These are phyloP conservation scores for Cnidoscolus chayamansa DNA, from an alignment of 441 rosid genomes.

Conservation along the genomic window DNA sequence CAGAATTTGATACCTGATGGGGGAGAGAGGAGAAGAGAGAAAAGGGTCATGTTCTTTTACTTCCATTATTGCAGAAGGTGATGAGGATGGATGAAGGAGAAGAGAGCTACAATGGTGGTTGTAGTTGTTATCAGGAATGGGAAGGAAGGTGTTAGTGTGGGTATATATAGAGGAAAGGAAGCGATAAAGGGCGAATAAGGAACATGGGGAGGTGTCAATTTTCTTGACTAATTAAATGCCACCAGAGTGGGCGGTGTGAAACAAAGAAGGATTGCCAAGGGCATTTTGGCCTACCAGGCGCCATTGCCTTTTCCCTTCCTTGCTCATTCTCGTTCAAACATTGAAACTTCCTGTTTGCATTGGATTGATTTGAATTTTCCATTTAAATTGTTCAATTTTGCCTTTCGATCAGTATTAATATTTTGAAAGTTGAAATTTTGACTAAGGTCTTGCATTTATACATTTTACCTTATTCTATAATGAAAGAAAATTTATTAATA, in stretches of 20 bases:
- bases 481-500: too few relatives aligned
- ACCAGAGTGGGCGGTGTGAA: slow-evolving; percentile 9
- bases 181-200: background rate
- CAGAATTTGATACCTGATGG: background rate
- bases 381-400: too few relatives aligned
- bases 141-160: background rate
- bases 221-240: background rate
- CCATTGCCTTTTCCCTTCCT: background rate
- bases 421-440: too few relatives aligned
- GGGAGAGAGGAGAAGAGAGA: slow-evolving; percentile 15
- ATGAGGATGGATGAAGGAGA: background rate
- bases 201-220: background rate
- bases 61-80: slow-evolving; percentile 6
- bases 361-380: background rate
- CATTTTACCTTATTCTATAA: too few relatives aligned
- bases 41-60: background rate
- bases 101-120: background rate
- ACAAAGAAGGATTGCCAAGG: background rate
- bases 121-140: background rate
- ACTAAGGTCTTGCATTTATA: too few relatives aligned
- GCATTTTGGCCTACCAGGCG: background rate
- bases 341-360: background rate
- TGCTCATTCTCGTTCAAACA: background rate
- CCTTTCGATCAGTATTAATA: too few relatives aligned
- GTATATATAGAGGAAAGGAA: slow-evolving; percentile 9